Conservation (phyloP, 2,329 filamentous ascomycete genomes). For the Nectriaceae sp. region DNA sequence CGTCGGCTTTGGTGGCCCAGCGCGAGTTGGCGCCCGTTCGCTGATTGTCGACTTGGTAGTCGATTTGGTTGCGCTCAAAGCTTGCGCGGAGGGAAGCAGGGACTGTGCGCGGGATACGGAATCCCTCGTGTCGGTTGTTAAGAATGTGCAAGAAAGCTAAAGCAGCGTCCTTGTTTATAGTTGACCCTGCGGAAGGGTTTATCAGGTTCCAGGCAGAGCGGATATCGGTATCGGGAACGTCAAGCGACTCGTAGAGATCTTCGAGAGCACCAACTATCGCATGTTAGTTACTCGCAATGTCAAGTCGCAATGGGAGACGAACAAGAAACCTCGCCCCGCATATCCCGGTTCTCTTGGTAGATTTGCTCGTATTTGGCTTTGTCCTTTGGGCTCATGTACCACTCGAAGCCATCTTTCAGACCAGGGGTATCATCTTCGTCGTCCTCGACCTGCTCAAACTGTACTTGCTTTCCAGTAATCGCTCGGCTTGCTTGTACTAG, state of each 20-base stretch:
- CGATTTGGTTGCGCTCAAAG: slow-evolving; percentile 95
- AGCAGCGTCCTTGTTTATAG: slow-evolving; percentile 92
- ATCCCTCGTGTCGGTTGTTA: slow-evolving; percentile 93
- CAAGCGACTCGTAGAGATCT: slow-evolving; percentile 81
- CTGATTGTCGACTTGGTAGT: slow-evolving; percentile 87
- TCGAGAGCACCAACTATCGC: slow-evolving; percentile 72
- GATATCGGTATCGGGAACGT: slow-evolving; percentile 75
- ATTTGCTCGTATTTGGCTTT: slow-evolving; percentile 97
- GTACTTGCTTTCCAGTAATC: slow-evolving; percentile 74
- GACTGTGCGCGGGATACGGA: slow-evolving; percentile 87
- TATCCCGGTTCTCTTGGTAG: slow-evolving; percentile 88
- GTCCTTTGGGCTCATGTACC: slow-evolving; percentile 96
- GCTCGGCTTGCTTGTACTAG: slow-evolving; percentile 82
- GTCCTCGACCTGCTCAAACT: slow-evolving; percentile 84
- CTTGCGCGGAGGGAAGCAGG: slow-evolving; percentile 87
- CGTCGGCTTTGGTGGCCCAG: slow-evolving; percentile 79
- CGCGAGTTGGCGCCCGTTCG: slow-evolving; percentile 64
- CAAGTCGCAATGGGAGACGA: slow-evolving; percentile 34
- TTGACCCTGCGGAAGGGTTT: slow-evolving; percentile 80
- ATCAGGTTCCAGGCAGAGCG: slow-evolving; percentile 96
- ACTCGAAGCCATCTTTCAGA: slow-evolving; percentile 95
- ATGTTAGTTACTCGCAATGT: slow-evolving; percentile 13
- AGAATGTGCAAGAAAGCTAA: slow-evolving; percentile 96
- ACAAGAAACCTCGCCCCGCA: slow-evolving; percentile 82
- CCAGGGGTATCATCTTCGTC: slow-evolving; percentile 75